phyloP scores from a whole-genome alignment of 305 asterid genomes.

The Caryopteris hybrid region DNA sequence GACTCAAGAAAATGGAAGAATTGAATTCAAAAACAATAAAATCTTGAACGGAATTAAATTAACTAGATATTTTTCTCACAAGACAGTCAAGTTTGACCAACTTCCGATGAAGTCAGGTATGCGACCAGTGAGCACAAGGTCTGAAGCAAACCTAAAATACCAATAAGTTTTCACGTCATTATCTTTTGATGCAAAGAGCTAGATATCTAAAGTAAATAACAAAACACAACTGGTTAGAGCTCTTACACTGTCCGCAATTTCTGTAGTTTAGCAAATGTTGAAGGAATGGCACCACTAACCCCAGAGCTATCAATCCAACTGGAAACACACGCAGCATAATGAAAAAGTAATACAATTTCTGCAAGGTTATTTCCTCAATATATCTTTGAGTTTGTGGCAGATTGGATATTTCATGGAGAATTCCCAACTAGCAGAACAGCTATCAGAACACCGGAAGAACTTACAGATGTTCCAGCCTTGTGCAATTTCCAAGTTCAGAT shows the following conservation, averaged over 20 bases:
- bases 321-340: conserved; percentile 11
- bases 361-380: too few relatives aligned
- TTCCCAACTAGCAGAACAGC: neutral
- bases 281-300: conserved; percentile 63
- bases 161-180: neutral
- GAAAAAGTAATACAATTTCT: too few relatives aligned
- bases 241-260: conserved; percentile 47
- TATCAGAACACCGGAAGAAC: conserved; percentile 15
- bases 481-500: conserved; percentile 57
- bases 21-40: too few relatives aligned
- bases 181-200: neutral
- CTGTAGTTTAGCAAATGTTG: conserved; percentile 44
- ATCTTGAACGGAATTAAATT: neutral
- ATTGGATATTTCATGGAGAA: neutral
- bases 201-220: neutral
- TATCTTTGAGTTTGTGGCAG: too few relatives aligned
- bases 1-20: neutral
- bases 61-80: conserved; percentile 23
- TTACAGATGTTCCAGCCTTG: conserved; percentile 54
- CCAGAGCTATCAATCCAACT: conserved; percentile 65
- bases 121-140: conserved; percentile 54
- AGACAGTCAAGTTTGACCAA: conserved; percentile 38
- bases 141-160: conserved; percentile 51
- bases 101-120: conserved; percentile 72
- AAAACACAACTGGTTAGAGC: neutral